Percentiles rank a stretch among this genome's conserved stretches.
These are phyloP conservation scores for Jatropha multifida DNA, from an alignment of 441 rosid genomes.

Conservation along the genomic window DNA sequence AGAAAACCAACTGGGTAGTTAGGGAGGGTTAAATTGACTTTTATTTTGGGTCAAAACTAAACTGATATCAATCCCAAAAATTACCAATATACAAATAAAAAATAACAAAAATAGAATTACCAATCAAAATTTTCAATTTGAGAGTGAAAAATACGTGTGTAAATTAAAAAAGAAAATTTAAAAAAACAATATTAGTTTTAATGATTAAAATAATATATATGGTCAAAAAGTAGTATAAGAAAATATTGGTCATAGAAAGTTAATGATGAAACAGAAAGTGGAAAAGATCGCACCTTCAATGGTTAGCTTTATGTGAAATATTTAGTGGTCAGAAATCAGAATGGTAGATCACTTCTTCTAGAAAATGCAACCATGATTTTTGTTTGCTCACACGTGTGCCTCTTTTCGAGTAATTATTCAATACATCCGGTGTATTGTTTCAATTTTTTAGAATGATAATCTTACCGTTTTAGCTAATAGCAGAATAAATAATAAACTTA, in stretches of 20 bases:
- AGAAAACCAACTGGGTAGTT: constrained; percentile 1
- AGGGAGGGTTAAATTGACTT: background rate
- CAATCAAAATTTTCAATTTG: too few relatives aligned
- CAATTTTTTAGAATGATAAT: too few relatives aligned
- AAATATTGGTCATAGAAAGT: background rate
- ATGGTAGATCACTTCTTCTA: background rate
- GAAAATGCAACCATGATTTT: background rate
- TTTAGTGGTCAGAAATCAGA: background rate
- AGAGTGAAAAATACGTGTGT: too few relatives aligned
- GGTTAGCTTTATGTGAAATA: constrained; percentile 12
- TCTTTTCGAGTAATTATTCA: background rate
- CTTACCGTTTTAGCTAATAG: too few relatives aligned
- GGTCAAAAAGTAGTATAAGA: background rate
- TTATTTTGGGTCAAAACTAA: too few relatives aligned
- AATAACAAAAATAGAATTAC: background rate
- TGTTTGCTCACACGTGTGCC: background rate
- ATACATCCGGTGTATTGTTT: background rate
- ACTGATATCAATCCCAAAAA: too few relatives aligned
- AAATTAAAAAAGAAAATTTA: too few relatives aligned
- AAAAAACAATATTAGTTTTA: too few relatives aligned
- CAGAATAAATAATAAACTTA: too few relatives aligned
- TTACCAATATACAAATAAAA: too few relatives aligned
- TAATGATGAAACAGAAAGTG: background rate
- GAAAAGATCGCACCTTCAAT: background rate
- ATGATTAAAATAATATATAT: too few relatives aligned